Evolutionary conservation across 805 yeast species (phyloP).

Genomic region (Yarrowia bubula): DNA sequence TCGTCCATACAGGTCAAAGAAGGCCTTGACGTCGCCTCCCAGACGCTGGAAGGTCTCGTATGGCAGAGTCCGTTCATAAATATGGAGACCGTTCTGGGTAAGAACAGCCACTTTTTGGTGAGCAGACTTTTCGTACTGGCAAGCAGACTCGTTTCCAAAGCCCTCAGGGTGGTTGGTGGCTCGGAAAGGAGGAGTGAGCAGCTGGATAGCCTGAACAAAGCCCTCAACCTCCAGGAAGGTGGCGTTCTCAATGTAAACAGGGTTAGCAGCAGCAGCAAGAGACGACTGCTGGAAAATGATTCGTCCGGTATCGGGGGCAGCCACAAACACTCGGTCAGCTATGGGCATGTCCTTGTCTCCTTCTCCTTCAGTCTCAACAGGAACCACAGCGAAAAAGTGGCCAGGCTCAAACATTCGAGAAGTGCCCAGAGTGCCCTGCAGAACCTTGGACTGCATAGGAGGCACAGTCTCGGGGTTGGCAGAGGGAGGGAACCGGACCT

Average conservation of each 20-base stretch:
- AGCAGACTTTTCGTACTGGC: slow-evolving; percentile 69
- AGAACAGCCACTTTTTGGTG: slow-evolving; percentile 70
- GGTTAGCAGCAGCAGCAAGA: slow-evolving; percentile 40
- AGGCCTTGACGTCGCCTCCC: slow-evolving; percentile 63
- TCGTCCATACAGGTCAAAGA: slow-evolving; percentile 75
- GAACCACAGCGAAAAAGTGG: slow-evolving; percentile 69
- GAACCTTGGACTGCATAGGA: slow-evolving; percentile 30
- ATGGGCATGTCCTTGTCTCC: slow-evolving; percentile 28
- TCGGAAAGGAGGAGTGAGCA: slow-evolving; percentile 64
- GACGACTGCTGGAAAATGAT: slow-evolving; percentile 55
- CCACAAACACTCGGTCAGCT: slow-evolving; percentile 57
- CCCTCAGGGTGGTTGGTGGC: slow-evolving; percentile 77
- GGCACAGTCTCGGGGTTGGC: slow-evolving; percentile 25
- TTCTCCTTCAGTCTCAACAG: slow-evolving; percentile 32
- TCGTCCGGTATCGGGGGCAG: slow-evolving; percentile 80
- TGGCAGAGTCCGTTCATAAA: slow-evolving; percentile 76
- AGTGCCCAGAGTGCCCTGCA: slow-evolving; percentile 57
- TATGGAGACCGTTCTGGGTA: slow-evolving; percentile 73
- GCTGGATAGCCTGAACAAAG: slow-evolving; percentile 68
- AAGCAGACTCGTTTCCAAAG: slow-evolving; percentile 79
- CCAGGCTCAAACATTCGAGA: slow-evolving; percentile 77
- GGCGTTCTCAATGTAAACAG: slow-evolving; percentile 68
- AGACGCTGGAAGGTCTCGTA: slow-evolving; percentile 70
- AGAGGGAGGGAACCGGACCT: slow-evolving; percentile 49
- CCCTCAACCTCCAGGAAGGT: slow-evolving; percentile 64